Evolutionary conservation across 225 moss, liverwort and hornwort genomes (phyloP).

Genomic region (Marchantia paleacea): DNA sequence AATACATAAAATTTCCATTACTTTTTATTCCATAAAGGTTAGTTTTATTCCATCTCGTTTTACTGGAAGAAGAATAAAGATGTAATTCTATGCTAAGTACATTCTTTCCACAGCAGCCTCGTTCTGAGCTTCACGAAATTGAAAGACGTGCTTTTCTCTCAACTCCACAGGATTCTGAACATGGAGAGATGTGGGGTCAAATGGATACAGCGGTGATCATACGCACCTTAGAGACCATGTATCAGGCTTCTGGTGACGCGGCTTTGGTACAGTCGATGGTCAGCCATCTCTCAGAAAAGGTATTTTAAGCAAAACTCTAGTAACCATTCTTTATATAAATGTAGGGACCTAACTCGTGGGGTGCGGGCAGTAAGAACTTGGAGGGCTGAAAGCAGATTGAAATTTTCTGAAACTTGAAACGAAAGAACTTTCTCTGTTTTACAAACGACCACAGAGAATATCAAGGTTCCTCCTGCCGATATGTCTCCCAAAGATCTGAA

Average conservation of each 20-base stretch:
- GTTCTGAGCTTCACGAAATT: neutral
- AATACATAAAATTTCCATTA: no score
- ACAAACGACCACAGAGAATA: no score
- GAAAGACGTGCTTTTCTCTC: neutral
- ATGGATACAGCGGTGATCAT: constrained; percentile 53
- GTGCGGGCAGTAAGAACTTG: no score
- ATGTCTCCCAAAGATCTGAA: no score
- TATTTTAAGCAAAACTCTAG: neutral
- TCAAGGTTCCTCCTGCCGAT: no score
- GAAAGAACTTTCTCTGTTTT: no score
- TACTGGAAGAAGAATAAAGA: neutral
- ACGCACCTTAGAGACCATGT: constrained; percentile 47
- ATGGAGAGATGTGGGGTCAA: constrained; percentile 51
- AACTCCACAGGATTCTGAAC: constrained; percentile 39
- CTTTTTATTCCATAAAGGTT: neutral
- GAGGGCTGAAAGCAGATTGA: neutral
- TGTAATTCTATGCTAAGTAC: neutral
- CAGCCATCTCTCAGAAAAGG: constrained; percentile 51
- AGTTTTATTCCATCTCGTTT: neutral
- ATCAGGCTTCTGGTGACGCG: constrained; percentile 51
- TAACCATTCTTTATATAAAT: no score
- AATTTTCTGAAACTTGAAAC: neutral
- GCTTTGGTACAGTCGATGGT: constrained; percentile 52
- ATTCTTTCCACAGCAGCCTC: neutral
- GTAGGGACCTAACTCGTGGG: no score